Evolutionary conservation across 192 early-diverging fungal genomes (phyloP).

Genomic region (Obelidium mucronatum): DNA sequence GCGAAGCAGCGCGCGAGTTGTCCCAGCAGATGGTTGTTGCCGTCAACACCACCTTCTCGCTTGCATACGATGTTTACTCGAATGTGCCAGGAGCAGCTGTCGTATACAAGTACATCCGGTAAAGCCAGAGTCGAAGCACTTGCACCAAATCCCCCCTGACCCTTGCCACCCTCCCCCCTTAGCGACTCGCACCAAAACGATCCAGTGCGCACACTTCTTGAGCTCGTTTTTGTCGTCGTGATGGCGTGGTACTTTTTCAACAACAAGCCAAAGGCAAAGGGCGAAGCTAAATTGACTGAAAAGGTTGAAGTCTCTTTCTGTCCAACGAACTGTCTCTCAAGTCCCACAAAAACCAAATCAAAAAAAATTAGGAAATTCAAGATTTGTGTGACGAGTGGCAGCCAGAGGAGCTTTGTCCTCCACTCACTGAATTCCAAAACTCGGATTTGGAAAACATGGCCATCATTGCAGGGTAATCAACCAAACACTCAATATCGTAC

Average conservation of each 20-base stretch:
- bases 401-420: slow-evolving; percentile 91
- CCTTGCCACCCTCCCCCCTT: background rate
- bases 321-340: background rate
- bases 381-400: slow-evolving; percentile 95
- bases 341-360: background rate
- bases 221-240: slow-evolving; percentile 83
- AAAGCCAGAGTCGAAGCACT: too few relatives aligned
- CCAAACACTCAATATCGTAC: too few relatives aligned
- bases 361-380: slow-evolving; percentile 79
- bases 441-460: slow-evolving; percentile 79
- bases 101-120: slow-evolving; percentile 74
- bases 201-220: slow-evolving; percentile 86
- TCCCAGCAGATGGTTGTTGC: slow-evolving; percentile 51
- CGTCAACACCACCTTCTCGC: slow-evolving; percentile 57
- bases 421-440: slow-evolving; percentile 68
- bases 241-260: slow-evolving; percentile 88
- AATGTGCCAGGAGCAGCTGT: slow-evolving; percentile 78
- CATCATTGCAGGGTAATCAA: slow-evolving; percentile 71
- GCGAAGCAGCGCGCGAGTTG: slow-evolving; percentile 49
- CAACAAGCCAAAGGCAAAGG: slow-evolving; percentile 75
- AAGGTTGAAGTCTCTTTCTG: slow-evolving; percentile 65
- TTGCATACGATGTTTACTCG: slow-evolving; percentile 51
- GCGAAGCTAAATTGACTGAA: slow-evolving; percentile 77
- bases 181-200: slow-evolving; percentile 94
- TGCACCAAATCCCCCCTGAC: too few relatives aligned